A percentile compares a stretch with the other conserved stretches of the same genome.
Conservation (phyloP, 371 early-diverging fungal genomes). For the Smittium culicis region DNA sequence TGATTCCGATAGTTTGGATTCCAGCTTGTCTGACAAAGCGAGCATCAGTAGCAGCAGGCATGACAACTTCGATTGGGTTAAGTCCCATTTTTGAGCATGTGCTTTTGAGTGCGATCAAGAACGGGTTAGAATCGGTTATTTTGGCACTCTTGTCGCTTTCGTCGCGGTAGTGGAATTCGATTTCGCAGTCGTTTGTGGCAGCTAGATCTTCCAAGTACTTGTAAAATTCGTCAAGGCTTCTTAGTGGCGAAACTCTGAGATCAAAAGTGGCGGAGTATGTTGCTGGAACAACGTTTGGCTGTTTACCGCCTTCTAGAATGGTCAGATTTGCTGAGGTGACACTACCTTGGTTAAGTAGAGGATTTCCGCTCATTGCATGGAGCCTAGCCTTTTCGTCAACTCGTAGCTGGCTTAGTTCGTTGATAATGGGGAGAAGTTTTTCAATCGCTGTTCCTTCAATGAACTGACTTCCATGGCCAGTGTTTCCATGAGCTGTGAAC, state of each 20-base stretch:
- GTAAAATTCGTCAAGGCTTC: conserved; percentile 40
- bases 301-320: conserved; percentile 49
- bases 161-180: conserved; percentile 43
- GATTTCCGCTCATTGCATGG: too few relatives aligned
- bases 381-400: too few relatives aligned
- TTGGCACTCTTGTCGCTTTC: conserved; percentile 34
- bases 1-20: conserved; percentile 55
- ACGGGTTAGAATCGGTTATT: conserved; percentile 37
- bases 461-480: too few relatives aligned
- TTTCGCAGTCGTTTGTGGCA: conserved; percentile 28
- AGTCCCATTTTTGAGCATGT: background rate
- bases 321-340: conserved; percentile 64
- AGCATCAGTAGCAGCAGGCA: conserved; percentile 63
- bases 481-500: conserved; percentile 38
- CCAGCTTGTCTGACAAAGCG: conserved; percentile 52
- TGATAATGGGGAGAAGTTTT: conserved; percentile 42
- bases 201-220: conserved; percentile 39
- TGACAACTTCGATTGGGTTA: conserved; percentile 45
- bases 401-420: too few relatives aligned
- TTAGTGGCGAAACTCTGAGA: conserved; percentile 49
- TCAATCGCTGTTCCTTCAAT: conserved; percentile 47
- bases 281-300: conserved; percentile 57
- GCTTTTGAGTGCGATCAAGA: conserved; percentile 16
- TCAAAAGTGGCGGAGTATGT: conserved; percentile 46
- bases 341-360: too few relatives aligned